A percentile compares a stretch with the other conserved stretches of the same genome.
phyloP scores from a whole-genome alignment of 2,329 filamentous ascomycete species.

The Massarina eburnea region DNA sequence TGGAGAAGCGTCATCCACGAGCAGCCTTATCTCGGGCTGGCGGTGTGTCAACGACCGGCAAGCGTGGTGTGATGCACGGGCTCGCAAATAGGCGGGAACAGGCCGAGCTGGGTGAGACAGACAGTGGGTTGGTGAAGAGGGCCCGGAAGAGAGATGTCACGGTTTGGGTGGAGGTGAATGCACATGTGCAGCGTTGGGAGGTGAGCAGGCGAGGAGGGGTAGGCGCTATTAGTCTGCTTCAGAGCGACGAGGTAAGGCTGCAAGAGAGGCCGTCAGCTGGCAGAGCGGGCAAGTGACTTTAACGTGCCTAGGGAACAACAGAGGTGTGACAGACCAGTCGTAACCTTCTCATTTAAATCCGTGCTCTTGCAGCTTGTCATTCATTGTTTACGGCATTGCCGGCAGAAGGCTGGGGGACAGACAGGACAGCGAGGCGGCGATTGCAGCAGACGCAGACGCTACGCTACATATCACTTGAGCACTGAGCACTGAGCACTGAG shows the following conservation, averaged over 20 bases:
- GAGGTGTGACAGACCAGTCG: constrained; percentile 4
- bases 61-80: constrained; percentile 22
- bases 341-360: constrained; percentile 5
- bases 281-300: background rate
- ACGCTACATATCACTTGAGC: no score
- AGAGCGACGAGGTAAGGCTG: constrained; percentile 8
- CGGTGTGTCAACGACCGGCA: constrained; percentile 12
- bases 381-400: background rate
- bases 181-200: background rate
- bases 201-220: constrained; percentile 2
- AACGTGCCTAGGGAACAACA: background rate
- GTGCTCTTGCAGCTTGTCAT: constrained; percentile 3
- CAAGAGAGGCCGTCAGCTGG: constrained; percentile 8
- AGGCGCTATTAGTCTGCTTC: constrained; percentile 3
- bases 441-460: background rate
- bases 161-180: background rate
- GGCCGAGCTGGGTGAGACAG: constrained; percentile 3
- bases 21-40: constrained; percentile 21
- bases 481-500: background rate
- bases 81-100: constrained; percentile 9
- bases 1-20: constrained; percentile 10
- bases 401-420: background rate
- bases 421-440: background rate
- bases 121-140: background rate
- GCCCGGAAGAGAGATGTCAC: background rate